A percentile compares a stretch with the other conserved stretches of the same genome.
Conservation (phyloP, 2,329 filamentous ascomycete genomes). For the Alternaria incomplexa region DNA sequence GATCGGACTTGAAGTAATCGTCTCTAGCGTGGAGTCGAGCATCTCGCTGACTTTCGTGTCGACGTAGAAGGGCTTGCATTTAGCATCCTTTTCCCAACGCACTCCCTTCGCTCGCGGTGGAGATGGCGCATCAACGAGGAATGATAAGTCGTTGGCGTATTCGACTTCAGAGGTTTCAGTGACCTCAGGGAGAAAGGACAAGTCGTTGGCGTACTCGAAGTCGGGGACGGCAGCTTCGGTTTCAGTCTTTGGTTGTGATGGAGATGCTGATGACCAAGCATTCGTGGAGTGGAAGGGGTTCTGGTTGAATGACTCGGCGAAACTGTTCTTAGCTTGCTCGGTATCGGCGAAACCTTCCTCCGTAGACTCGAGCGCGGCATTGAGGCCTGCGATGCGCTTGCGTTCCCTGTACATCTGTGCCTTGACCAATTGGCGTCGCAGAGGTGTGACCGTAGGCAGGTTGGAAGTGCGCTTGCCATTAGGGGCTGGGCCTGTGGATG, state of each 20-base stretch:
- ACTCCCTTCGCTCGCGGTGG: constrained; percentile 13
- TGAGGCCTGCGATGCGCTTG: constrained; percentile 3
- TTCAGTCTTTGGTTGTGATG: neutral
- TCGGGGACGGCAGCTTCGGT: neutral
- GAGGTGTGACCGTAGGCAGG: constrained; percentile 7
- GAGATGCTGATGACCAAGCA: neutral
- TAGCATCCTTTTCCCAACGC: constrained; percentile 17
- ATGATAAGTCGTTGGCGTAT: constrained; percentile 24
- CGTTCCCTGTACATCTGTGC: constrained; percentile 8
- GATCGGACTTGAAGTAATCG: constrained; percentile 19
- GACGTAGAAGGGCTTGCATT: constrained; percentile 22
- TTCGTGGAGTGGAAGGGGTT: constrained; percentile 14
- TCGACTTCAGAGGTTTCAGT: neutral
- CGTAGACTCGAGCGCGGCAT: constrained; percentile 1
- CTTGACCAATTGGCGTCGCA: constrained; percentile 17
- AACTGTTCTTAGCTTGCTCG: constrained; percentile 2
- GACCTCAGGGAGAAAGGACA: constrained; percentile 21
- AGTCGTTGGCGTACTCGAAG: constrained; percentile 20
- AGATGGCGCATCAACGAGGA: constrained; percentile 21
- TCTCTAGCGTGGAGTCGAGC: constrained; percentile 29
- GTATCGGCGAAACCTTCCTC: constrained; percentile 12
- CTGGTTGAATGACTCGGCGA: constrained; percentile 6
- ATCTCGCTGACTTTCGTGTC: constrained; percentile 31
- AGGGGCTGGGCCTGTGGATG: neutral
- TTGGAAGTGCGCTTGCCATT: neutral